Base-by-base conservation (phyloP, 73 alveolate species). In the Paramecium sonneborni region DNA sequence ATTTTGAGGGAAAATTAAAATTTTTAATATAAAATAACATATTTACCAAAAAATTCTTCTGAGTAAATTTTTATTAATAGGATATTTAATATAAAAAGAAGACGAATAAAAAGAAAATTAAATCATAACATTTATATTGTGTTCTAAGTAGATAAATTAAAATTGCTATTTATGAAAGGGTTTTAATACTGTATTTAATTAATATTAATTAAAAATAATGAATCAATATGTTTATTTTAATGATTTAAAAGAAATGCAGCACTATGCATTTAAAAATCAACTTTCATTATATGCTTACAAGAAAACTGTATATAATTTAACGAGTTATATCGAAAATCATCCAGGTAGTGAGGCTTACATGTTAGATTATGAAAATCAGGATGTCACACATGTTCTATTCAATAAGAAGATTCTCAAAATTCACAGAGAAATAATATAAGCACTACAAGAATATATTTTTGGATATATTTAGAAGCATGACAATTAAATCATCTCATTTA, bases 241-340 rank as follows among this genome's bases (percentile, higher is more conserved):
- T 62, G 84, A 62, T 62, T 30, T 79, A 46, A 24, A 79, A 23
- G 90, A 79, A 44, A 44, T 79, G 72, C 43, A 79, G 21, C 76
- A 79, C 10, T 44, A 41, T 43, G 90, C 76, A 3, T 0, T n/a
- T 23, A 41, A 79, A 41, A 23, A 79, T 21, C 90, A 79, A 38
- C 55, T 79, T 5, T 43, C 76, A 43, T 46, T 79, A 26, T 79
- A 24, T 79, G 90, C 43, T 10, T 79, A 79, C 30, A 79, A 79
- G 44, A 46, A 46, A 79, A 3, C 48, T 44, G 74, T 79, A 5
- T 79, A 79, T 46, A 62, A 79, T 23, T 79, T 79, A 32, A 41
- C 55, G 0, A 48, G 41, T 20, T 79, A 38, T n/a, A 37, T 37
- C 11, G 44, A 24, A 41, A 43, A 21, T 24, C 90, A 79, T 79